A percentile compares a stretch with the other conserved stretches of the same genome.
These are phyloP conservation scores for Wickerhamiella siamensis DNA, from an alignment of 805 yeast species.

Conservation along the genomic window DNA sequence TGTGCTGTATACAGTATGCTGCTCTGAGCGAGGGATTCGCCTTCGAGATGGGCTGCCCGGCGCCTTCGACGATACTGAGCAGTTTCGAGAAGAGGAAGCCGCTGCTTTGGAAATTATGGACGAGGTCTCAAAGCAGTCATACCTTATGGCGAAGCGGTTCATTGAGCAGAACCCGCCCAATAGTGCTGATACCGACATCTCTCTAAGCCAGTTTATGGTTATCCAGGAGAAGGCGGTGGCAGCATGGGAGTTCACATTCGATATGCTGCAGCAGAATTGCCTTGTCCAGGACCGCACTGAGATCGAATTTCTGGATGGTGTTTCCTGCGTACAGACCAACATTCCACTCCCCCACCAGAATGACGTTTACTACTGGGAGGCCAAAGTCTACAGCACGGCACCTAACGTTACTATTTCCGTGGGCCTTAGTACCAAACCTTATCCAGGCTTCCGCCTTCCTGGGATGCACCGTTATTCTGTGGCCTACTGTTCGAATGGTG, in stretches of 20 bases:
- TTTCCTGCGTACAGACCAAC: constrained; percentile 62
- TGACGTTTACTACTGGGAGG: constrained; percentile 80
- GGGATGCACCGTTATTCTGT: constrained; percentile 79
- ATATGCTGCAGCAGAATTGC: constrained; percentile 38
- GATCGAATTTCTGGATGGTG: constrained; percentile 34
- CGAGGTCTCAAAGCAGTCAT: constrained; percentile 38
- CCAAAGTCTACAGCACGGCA: constrained; percentile 62
- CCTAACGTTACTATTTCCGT: constrained; percentile 40
- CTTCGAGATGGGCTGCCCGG: constrained; percentile 36
- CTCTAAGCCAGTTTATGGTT: constrained; percentile 43
- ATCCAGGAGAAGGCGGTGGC: constrained; percentile 78
- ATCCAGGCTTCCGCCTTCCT: constrained; percentile 85
- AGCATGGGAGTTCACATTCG: constrained; percentile 71
- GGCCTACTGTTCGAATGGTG: constrained; percentile 78
- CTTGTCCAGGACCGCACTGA: constrained; percentile 53
- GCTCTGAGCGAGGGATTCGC: constrained; percentile 20
- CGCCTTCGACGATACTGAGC: constrained; percentile 47
- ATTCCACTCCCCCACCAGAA: constrained; percentile 71
- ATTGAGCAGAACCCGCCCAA: constrained; percentile 31
- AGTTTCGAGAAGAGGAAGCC: constrained; percentile 44
- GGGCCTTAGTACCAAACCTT: constrained; percentile 76
- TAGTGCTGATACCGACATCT: constrained; percentile 29
- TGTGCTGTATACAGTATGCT: constrained; percentile 9
- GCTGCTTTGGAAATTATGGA: constrained; percentile 51
- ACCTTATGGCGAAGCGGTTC: constrained; percentile 45